These are phyloP conservation scores for Petrea volubilis DNA, from an alignment of 257 asterid species.

Conservation along the genomic window DNA sequence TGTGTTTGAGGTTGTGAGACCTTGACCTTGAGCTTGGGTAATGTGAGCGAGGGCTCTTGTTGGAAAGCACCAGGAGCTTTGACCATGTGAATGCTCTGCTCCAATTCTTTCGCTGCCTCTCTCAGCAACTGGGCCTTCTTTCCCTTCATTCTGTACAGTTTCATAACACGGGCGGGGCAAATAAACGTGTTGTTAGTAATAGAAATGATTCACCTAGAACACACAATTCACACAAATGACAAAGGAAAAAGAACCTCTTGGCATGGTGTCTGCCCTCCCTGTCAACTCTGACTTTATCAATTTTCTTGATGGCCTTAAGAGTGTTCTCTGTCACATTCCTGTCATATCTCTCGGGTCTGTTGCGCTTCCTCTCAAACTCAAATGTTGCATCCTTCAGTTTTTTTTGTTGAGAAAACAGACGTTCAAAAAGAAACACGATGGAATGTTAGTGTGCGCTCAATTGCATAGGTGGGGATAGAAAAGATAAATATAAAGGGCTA, in stretches of 20 bases:
- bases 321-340: slow-evolving; percentile 67
- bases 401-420: slow-evolving; percentile 7
- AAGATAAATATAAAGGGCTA: neutral
- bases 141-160: slow-evolving; percentile 62
- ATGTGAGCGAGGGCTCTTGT: slow-evolving; percentile 47
- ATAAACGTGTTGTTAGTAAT: neutral
- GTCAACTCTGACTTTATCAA: slow-evolving; percentile 69
- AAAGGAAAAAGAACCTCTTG: slow-evolving; percentile 46
- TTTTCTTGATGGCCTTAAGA: slow-evolving; percentile 77
- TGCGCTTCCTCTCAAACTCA: slow-evolving; percentile 88
- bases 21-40: slow-evolving; percentile 47
- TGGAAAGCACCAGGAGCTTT: slow-evolving; percentile 53
- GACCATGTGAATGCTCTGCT: slow-evolving; percentile 57
- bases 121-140: slow-evolving; percentile 46
- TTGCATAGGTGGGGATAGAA: neutral
- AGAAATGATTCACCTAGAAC: neutral
- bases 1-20: slow-evolving; percentile 20
- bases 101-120: slow-evolving; percentile 54
- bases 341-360: slow-evolving; percentile 88
- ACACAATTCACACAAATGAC: neutral
- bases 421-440: neutral
- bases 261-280: slow-evolving; percentile 61
- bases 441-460: neutral
- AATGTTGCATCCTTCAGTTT: slow-evolving; percentile 79
- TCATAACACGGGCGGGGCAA: neutral